Percentiles rank a stretch among this genome's conserved stretches.
Conservation (phyloP, 75 land plant genomes). For the Pinus taeda region DNA sequence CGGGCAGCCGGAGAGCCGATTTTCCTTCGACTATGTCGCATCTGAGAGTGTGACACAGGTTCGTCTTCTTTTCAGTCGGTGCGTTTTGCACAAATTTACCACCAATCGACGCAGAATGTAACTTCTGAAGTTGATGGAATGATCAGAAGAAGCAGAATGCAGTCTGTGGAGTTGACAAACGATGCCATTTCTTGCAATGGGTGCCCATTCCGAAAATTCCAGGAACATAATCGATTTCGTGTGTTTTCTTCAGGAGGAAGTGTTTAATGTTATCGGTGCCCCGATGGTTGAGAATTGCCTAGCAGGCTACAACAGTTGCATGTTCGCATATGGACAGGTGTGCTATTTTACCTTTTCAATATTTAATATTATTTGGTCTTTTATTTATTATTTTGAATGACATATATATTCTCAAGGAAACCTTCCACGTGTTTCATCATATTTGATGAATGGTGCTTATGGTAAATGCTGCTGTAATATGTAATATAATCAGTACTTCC, state of each 20-base stretch:
- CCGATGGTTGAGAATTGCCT: constrained; percentile 69
- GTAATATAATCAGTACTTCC: too few species aligned
- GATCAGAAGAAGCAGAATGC: neutral
- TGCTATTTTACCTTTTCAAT: too few species aligned
- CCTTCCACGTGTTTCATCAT: too few species aligned
- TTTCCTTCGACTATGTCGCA: constrained; percentile 53
- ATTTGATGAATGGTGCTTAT: too few species aligned
- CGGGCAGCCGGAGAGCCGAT: constrained; percentile 42
- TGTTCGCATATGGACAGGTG: constrained; percentile 73
- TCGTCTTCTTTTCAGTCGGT: neutral
- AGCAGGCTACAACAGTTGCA: constrained; percentile 58
- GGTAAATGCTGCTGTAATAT: too few species aligned
- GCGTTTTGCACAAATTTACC: too few species aligned
- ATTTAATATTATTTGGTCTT: too few species aligned
- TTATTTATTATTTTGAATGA: too few species aligned
- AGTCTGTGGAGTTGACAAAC: neutral
- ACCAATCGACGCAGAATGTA: neutral
- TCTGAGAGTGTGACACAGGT: constrained; percentile 39
- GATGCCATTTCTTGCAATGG: neutral
- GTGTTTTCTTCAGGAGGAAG: constrained; percentile 29
- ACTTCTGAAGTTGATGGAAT: neutral
- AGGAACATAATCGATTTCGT: neutral
- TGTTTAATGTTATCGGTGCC: constrained; percentile 44
- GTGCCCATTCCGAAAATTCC: neutral
- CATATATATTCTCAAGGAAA: too few species aligned